Evolutionary conservation across 768 basidiomycete species (phyloP).

Genomic region (Dentipellis fragilis): DNA sequence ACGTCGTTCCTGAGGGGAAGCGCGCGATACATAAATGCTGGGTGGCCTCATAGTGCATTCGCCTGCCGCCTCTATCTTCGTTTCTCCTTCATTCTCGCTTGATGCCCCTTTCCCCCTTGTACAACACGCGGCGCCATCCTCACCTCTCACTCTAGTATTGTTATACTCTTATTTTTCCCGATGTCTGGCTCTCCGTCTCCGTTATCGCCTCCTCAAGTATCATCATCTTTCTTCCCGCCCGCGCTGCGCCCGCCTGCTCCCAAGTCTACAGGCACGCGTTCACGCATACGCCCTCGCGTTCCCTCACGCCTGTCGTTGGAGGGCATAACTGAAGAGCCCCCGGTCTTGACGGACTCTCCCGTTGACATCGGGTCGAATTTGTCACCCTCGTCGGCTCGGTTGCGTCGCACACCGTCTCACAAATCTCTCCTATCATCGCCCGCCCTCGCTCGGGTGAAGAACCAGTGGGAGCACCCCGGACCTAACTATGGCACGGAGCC

Average conservation of each 20-base stretch:
- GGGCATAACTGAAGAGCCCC: constrained; percentile 11
- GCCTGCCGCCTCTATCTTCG: background rate
- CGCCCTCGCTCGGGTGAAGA: background rate
- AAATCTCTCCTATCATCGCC: background rate
- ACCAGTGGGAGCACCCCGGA: background rate
- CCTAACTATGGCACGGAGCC: background rate
- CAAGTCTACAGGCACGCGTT: background rate
- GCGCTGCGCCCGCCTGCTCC: too few species aligned
- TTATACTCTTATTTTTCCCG: background rate
- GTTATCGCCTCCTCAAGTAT: background rate
- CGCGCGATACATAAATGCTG: background rate
- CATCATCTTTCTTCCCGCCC: too few species aligned
- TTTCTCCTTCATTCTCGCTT: background rate
- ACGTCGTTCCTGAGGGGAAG: background rate
- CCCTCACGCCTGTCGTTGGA: constrained; percentile 9
- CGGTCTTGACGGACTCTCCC: background rate
- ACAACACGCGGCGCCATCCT: background rate
- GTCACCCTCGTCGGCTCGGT: background rate
- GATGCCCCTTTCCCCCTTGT: background rate
- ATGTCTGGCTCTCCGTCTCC: background rate
- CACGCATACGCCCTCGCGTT: constrained; percentile 8
- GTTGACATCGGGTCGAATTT: background rate
- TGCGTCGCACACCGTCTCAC: background rate
- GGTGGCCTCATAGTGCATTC: background rate
- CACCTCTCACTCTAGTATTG: background rate